A percentile compares a stretch with the other conserved stretches of the same genome.
Evolutionary conservation across 176 grass and related monocot genomes (phyloP).

Genomic region (Paspalum notatum): DNA sequence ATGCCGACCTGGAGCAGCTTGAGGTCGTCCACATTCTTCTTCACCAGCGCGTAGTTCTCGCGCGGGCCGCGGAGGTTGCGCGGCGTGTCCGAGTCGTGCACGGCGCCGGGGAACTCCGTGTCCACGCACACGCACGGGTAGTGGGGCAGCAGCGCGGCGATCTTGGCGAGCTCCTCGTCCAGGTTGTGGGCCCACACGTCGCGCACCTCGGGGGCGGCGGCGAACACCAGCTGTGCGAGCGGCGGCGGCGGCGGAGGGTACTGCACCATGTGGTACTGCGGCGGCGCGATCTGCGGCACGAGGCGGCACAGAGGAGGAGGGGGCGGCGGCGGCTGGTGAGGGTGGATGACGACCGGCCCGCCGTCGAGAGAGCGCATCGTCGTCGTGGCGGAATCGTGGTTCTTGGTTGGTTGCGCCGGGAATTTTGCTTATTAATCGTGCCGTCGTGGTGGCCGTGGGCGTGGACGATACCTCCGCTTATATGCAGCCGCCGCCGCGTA

Average conservation of each 20-base stretch:
- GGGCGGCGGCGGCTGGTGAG: background rate
- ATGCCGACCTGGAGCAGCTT: slow-evolving; percentile 48
- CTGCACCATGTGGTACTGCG: background rate
- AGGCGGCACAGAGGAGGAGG: background rate
- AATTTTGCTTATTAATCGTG: no score
- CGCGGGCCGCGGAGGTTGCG: slow-evolving; percentile 28
- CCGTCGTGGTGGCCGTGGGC: no score
- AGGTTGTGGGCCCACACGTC: slow-evolving; percentile 48
- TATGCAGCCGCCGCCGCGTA: no score
- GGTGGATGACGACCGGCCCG: background rate
- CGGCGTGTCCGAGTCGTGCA: slow-evolving; percentile 31
- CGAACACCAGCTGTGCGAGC: background rate
- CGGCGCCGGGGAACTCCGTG: slow-evolving; percentile 50
- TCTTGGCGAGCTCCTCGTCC: background rate
- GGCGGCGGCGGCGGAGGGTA: background rate
- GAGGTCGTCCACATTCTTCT: slow-evolving; percentile 41
- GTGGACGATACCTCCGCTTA: no score
- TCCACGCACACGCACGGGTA: slow-evolving; percentile 43
- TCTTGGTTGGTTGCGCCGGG: no score
- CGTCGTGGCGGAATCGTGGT: background rate
- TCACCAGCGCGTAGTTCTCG: slow-evolving; percentile 40
- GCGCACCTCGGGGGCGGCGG: slow-evolving; percentile 17
- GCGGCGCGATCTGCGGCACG: background rate
- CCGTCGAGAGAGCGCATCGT: slow-evolving; percentile 4
- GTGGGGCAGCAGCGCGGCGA: background rate